Base-by-base conservation (phyloP, 225 moss, liverwort and hornwort genomes). In the Climacium dendroides region DNA sequence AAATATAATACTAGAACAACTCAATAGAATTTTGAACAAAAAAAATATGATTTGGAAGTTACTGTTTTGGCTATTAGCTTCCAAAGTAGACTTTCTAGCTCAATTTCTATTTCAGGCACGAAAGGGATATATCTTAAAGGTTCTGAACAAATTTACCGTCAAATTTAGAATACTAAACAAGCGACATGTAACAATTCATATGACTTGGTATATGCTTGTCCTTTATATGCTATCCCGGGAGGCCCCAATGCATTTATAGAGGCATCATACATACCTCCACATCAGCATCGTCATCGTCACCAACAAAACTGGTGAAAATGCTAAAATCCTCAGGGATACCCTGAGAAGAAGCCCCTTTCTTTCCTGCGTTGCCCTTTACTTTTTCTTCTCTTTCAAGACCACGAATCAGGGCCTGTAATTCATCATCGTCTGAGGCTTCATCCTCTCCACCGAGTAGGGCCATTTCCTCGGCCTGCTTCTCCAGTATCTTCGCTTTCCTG, bases 321-420 rank as follows among this genome's bases (percentile, higher is more conserved):
- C 89, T 74, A 61, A 92, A 88, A 87, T 94, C 92, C 71, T 94
- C 94, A 69, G 93, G 88, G 28, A 87, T 41, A 41, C 74, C 65
- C 83, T 87, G 88, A 83, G 88, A 90, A 80, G 89, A 89, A 43
- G 71, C 26, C 76, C 67, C 86, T 85, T 87, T 81, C 82, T 82
- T 87, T 67, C 88, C 89, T 78, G 78, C 59, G 53, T 89, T 80
- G 55, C 91, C 74, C 84, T 89, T 94, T 53, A 67, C 41, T 80
- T 94, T 96, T 47, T 94, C 97, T 90, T 99, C 98, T 83, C 94
- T 97, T 77, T 99, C 97, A 83, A 97, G 94, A 82, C 94, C 93
- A 79, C 95, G 96, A 91, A 99, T 97, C 84, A 99, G 86, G 75
- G 90, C 92, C 37, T 90, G 91, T 52, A 97, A 82, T 89, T 96